These are phyloP conservation scores for Lippia alba DNA, from an alignment of 305 asterid species.

Conservation along the genomic window DNA sequence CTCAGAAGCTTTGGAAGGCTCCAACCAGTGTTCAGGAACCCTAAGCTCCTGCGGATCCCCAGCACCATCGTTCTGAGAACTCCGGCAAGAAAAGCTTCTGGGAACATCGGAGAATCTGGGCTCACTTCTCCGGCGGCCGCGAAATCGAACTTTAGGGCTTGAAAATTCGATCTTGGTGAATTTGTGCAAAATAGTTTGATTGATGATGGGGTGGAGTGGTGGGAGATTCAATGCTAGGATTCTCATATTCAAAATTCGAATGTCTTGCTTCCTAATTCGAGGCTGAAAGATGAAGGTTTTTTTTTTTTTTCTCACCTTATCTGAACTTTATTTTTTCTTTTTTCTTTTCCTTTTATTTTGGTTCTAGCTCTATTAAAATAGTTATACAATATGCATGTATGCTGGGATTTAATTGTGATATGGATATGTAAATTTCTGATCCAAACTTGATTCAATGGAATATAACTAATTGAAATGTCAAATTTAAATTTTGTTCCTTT, in stretches of 20 bases:
- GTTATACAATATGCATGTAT: no score
- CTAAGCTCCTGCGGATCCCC: conserved; percentile 55
- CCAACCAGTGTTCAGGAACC: conserved; percentile 81
- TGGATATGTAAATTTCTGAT: no score
- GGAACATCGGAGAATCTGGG: conserved; percentile 26
- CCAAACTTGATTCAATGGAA: no score
- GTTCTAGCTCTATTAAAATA: no score
- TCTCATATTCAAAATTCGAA: conserved; percentile 29
- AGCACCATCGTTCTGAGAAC: conserved; percentile 39
- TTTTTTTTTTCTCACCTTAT: no score
- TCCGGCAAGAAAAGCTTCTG: conserved; percentile 29
- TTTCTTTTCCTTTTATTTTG: no score
- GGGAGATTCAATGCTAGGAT: conserved; percentile 33
- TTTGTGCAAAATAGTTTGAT: conserved; percentile 13
- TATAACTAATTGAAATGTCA: no score
- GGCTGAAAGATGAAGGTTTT: neutral
- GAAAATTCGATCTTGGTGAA: conserved; percentile 20
- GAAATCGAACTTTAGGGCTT: conserved; percentile 5
- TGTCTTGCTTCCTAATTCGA: neutral
- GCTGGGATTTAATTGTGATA: no score
- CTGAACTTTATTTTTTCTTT: no score
- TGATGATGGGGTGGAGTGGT: conserved; percentile 20
- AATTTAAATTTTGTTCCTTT: no score
- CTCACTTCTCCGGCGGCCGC: conserved; percentile 29
- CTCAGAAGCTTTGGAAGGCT: conserved; percentile 72